These are phyloP conservation scores for Allomyces macrogynus DNA, from an alignment of 192 early-diverging fungal species.

Conservation along the genomic window DNA sequence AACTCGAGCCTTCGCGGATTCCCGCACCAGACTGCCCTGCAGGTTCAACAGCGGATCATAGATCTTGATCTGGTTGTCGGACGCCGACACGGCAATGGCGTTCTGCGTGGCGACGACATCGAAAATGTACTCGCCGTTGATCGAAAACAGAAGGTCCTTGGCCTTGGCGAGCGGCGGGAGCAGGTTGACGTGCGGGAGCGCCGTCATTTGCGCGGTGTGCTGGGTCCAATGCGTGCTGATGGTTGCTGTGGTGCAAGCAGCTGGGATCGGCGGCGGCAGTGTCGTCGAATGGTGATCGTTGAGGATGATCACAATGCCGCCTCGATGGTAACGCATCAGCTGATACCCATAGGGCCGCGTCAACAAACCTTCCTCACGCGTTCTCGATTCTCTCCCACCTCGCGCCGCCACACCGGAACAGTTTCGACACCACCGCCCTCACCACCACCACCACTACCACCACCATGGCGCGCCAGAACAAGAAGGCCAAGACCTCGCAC, in stretches of 20 bases:
- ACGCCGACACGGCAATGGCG: slow-evolving; percentile 32
- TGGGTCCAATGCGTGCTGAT: not conserved
- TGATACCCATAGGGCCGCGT: too few species aligned
- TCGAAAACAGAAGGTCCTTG: slow-evolving; percentile 17
- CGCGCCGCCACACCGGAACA: too few species aligned
- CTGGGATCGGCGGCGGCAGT: not conserved
- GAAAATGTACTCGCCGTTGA: slow-evolving; percentile 29
- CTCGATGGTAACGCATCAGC: too few species aligned
- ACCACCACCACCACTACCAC: too few species aligned
- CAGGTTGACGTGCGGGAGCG: slow-evolving; percentile 5
- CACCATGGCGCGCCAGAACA: too few species aligned
- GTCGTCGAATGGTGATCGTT: not conserved
- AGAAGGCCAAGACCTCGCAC: too few species aligned
- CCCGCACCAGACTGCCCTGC: not conserved
- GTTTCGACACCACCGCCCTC: too few species aligned
- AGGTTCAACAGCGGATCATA: slow-evolving; percentile 20
- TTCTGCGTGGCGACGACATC: slow-evolving; percentile 23
- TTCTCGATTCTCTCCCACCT: too few species aligned
- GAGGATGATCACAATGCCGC: not conserved
- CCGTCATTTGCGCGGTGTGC: not conserved
- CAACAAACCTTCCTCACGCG: too few species aligned
- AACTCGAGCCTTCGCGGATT: too few species aligned
- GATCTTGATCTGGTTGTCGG: slow-evolving; percentile 39
- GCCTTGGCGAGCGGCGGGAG: slow-evolving; percentile 19
- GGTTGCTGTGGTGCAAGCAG: not conserved